Conservation (phyloP, 2,329 filamentous ascomycete species). For the Fusarium ramigenum region DNA sequence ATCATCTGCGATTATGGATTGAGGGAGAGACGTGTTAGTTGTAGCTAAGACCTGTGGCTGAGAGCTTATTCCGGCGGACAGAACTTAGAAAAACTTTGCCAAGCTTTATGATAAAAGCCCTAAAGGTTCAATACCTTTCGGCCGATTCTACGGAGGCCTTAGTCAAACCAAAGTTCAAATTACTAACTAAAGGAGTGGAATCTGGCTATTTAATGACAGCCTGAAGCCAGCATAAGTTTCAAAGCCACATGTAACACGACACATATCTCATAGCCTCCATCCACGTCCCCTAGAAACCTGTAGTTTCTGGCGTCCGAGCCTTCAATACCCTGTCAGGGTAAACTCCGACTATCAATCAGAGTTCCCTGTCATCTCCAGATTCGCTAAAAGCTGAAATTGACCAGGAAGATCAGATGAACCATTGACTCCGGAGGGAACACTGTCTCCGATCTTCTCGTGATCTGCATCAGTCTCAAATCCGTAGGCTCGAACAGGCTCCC, state of each 20-base stretch:
- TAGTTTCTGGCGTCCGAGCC: too few relatives aligned
- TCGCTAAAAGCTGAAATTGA: fast-evolving
- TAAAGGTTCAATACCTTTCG: background rate
- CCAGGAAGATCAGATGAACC: too few relatives aligned
- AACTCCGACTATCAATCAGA: too few relatives aligned
- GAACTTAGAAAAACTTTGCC: too few relatives aligned
- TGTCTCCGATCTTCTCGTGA: too few relatives aligned
- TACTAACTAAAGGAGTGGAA: background rate
- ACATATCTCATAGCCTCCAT: background rate
- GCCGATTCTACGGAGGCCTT: fast-evolving
- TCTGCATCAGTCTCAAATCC: fast-evolving
- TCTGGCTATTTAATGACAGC: background rate
- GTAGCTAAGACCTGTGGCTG: too few relatives aligned
- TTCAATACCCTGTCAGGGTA: too few relatives aligned
- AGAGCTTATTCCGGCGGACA: too few relatives aligned
- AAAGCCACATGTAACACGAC: fast-evolving
- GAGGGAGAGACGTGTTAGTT: too few relatives aligned
- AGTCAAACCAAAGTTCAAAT: background rate
- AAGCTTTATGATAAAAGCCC: background rate
- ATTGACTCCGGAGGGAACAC: too few relatives aligned
- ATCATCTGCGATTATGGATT: fast-evolving
- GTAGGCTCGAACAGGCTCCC: too few relatives aligned
- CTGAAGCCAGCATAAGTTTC: fast-evolving
- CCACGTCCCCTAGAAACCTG: too few relatives aligned
- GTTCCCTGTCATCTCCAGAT: background rate